Conservation (phyloP, 306 rosid species). For the Fagus crenata region DNA sequence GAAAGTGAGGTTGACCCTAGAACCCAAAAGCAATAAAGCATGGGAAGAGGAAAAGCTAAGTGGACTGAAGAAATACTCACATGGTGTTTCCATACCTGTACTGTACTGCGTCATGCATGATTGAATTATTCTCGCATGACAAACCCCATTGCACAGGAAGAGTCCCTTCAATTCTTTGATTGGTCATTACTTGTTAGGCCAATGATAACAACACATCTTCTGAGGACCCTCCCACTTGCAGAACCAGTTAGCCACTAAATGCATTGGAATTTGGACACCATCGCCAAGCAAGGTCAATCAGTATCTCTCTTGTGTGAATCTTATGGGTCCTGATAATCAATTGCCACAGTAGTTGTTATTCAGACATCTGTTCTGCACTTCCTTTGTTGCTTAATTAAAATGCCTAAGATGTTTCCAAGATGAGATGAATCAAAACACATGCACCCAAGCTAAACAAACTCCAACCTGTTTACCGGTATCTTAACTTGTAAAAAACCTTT, state of each 20-base stretch:
- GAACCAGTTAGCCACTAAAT: conserved; percentile 48
- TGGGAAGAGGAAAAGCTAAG: conserved; percentile 29
- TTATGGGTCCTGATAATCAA: conserved; percentile 59
- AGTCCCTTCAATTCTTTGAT: conserved; percentile 51
- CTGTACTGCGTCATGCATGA: conserved; percentile 44
- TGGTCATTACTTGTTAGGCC: conserved; percentile 42
- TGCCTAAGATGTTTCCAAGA: conserved; percentile 32
- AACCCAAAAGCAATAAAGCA: conserved; percentile 34
- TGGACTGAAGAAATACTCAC: conserved; percentile 34
- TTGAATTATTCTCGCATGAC: conserved; percentile 44
- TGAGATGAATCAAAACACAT: conserved; percentile 31
- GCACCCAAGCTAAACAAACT: conserved; percentile 11
- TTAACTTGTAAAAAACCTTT: neutral
- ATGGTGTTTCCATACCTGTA: conserved; percentile 36
- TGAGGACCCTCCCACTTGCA: conserved; percentile 70
- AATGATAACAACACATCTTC: conserved; percentile 49
- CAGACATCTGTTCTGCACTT: conserved; percentile 42
- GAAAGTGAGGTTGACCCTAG: conserved; percentile 30
- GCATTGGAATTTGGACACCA: conserved; percentile 46
- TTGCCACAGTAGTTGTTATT: conserved; percentile 39
- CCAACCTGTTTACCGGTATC: conserved; percentile 20
- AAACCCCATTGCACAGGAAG: conserved; percentile 38
- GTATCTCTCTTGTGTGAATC: conserved; percentile 40
- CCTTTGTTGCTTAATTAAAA: conserved; percentile 24
- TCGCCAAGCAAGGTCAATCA: conserved; percentile 43